phyloP scores from a whole-genome alignment of 176 grass and related monocot species.

The Aegilops umbellulata region DNA sequence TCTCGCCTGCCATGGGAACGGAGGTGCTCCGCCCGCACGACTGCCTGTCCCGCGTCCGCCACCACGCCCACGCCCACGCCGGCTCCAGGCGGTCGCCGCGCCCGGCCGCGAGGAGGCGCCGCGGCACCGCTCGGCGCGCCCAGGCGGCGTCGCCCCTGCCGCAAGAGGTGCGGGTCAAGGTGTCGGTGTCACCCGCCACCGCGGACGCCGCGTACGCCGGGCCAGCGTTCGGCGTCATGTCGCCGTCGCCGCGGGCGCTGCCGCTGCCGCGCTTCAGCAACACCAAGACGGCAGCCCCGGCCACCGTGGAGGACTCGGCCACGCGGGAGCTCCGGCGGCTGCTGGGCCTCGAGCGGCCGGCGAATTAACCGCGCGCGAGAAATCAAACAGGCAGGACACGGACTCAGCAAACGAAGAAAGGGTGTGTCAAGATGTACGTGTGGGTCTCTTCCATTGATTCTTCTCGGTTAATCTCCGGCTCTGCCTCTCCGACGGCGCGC shows the following conservation, averaged over 20 bases:
- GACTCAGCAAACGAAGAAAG: not conserved
- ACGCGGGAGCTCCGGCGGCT: constrained; percentile 61
- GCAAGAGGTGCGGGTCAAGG: constrained; percentile 16
- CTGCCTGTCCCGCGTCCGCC: constrained; percentile 26
- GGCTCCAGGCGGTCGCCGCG: constrained; percentile 27
- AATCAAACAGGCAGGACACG: not conserved
- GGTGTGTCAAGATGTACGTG: constrained; percentile 9
- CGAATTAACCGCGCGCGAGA: not conserved
- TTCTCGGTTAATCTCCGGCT: not conserved
- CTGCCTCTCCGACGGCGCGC: not conserved
- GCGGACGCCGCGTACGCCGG: constrained; percentile 41
- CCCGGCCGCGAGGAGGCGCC: not conserved
- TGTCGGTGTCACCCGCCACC: not conserved
- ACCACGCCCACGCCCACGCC: not conserved
- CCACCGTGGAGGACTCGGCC: constrained; percentile 39
- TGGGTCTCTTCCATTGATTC: not conserved
- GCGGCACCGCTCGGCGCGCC: not conserved
- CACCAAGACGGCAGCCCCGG: not conserved
- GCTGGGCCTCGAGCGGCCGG: constrained; percentile 42
- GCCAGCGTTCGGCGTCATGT: constrained; percentile 36
- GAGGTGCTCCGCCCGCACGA: constrained; percentile 46
- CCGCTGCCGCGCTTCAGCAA: constrained; percentile 49
- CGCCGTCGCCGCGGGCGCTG: constrained; percentile 56
- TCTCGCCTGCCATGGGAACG: constrained; percentile 26
- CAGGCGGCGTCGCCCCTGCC: constrained; percentile 19